Evolutionary conservation across 2,329 filamentous ascomycete species (phyloP), one percentile per base, ranked within the genome.

Genomic region (Septoria linicola): DNA sequence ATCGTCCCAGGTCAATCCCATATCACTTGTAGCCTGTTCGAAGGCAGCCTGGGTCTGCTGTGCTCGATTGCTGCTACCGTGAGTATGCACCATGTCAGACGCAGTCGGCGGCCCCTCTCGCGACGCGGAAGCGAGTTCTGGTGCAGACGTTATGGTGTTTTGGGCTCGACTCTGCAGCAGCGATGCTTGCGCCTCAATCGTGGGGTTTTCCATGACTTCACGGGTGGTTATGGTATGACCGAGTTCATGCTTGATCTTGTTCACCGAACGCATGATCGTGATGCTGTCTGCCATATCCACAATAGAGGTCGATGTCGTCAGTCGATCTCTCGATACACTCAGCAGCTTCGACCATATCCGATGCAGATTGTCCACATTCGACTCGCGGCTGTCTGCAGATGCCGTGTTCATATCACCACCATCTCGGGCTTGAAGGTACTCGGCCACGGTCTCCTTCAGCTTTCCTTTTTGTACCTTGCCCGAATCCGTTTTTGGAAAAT

Each of bases 401-500:
- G n/a, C 8, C 6, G 8, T 25, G 8, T n/a, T 21, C 3, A 8
- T 13, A 7, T 14, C n/a, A 1, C 17, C 19, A 8, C 3, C 37
- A 7, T n/a, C 20, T 7, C 8, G 11, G 6, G 37, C 4, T 10
- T 20, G n/a, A 7, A 8, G 14, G 16, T 30, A 5, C 3, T 11
- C 25, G 11, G 14, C 14, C 6, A 57, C 52, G 46, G 51, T 19
- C 7, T 45, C 41, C 13, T 42, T 41, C 6, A 57, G 45, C 16
- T 39, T 35, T 8, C 13, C 17, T 27, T 60, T 60, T 31, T 53
- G 55, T 13, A 57, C 32, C 25, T 57, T 57, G n/a, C 51, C 51
- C 14, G 41, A 39, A 17, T 31, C 39, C 6, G 48, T 57, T 6
- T 47, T 44, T 10, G 58, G 58, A 37, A 45, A 60, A n/a, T 60